A percentile compares a stretch with the other conserved stretches of the same genome.
These are phyloP conservation scores for Arabis hirsuta DNA, from an alignment of 345 rosid species.

Conservation along the genomic window DNA sequence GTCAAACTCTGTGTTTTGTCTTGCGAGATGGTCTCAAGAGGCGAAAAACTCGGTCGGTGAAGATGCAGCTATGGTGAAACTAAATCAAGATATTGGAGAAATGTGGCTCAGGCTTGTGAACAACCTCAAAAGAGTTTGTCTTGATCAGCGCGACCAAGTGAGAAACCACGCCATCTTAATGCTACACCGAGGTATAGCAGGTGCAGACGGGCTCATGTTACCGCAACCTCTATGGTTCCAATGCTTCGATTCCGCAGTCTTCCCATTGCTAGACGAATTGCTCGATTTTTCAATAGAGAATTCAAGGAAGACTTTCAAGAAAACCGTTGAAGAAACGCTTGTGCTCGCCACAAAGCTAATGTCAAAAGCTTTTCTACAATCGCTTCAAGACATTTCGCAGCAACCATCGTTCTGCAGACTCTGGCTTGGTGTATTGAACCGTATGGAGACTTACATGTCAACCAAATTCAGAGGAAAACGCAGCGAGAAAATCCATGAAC, in stretches of 20 bases:
- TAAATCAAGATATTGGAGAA: slow-evolving; percentile 66
- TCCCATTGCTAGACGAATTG: slow-evolving; percentile 62
- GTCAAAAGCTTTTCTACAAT: slow-evolving; percentile 64
- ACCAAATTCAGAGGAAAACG: slow-evolving; percentile 61
- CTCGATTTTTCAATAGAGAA: slow-evolving; percentile 48
- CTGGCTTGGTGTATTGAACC: slow-evolving; percentile 68
- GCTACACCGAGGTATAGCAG: slow-evolving; percentile 56
- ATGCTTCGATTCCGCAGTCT: slow-evolving; percentile 63
- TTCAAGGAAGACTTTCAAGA: slow-evolving; percentile 54
- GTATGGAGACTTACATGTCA: slow-evolving; percentile 64
- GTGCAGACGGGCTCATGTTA: slow-evolving; percentile 56
- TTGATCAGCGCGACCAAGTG: slow-evolving; percentile 72
- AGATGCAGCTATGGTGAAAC: slow-evolving; percentile 53
- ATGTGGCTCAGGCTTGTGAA: slow-evolving; percentile 80
- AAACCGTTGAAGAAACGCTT: slow-evolving; percentile 64
- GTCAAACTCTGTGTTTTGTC: slow-evolving; percentile 69
- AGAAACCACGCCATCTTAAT: slow-evolving; percentile 66
- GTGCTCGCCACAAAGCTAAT: slow-evolving; percentile 62
- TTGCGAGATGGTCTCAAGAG: slow-evolving; percentile 70
- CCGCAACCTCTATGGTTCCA: slow-evolving; percentile 66
- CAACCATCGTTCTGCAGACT: slow-evolving; percentile 69
- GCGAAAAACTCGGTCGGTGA: slow-evolving; percentile 51
- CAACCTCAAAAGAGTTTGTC: slow-evolving; percentile 58
- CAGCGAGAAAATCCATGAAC: slow-evolving; percentile 62
- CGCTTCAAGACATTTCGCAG: slow-evolving; percentile 58